Evolutionary conservation across 805 yeast species (phyloP).

Genomic region (Schizosaccharomyces cryophilus): DNA sequence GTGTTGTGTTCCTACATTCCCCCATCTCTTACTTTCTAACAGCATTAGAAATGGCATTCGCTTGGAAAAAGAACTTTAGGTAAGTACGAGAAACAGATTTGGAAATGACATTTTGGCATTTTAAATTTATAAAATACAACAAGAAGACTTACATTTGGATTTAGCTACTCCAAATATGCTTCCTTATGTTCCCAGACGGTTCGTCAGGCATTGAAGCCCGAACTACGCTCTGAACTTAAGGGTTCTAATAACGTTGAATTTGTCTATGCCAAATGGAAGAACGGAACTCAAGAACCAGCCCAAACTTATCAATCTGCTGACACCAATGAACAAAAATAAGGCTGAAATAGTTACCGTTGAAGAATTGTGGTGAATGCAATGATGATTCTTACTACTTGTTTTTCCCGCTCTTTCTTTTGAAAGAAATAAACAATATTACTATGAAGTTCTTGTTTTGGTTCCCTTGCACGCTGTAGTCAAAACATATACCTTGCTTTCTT

Average conservation of each 20-base stretch:
- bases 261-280: neutral
- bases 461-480: too few species aligned
- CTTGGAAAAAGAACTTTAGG: conserved; percentile 1
- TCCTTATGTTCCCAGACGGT: neutral
- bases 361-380: too few species aligned
- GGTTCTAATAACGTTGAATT: neutral
- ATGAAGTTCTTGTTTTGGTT: too few species aligned
- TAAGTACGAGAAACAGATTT: neutral
- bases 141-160: too few species aligned
- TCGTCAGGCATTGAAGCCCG: conserved; percentile 1
- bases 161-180: neutral
- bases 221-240: neutral
- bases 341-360: too few species aligned
- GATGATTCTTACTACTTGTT: too few species aligned
- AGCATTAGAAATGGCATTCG: neutral
- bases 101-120: too few species aligned
- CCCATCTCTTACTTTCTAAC: neutral
- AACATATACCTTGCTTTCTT: too few species aligned
- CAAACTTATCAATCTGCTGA: neutral
- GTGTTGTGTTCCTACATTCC: neutral
- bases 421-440: too few species aligned
- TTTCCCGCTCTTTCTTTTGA: too few species aligned
- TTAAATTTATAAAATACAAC: too few species aligned
- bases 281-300: neutral
- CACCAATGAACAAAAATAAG: neutral